Percentiles rank a stretch among this genome's conserved stretches.
These are phyloP conservation scores for Metschnikowia reukaufii DNA, from an alignment of 805 yeast species.

Conservation along the genomic window DNA sequence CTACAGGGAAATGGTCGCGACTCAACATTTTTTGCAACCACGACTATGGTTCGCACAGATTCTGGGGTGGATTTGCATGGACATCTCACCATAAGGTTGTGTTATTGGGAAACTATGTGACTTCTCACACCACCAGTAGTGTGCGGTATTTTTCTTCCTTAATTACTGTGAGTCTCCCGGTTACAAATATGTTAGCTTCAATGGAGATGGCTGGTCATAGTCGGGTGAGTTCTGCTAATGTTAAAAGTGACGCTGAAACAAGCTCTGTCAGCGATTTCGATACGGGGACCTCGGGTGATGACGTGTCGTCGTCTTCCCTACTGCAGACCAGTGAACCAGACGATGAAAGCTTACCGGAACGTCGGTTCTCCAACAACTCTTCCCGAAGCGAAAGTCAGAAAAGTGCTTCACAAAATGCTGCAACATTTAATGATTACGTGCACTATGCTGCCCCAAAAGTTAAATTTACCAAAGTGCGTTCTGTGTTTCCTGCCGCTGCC, in stretches of 20 bases:
- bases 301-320: constrained; percentile 10
- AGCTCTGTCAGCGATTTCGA: constrained; percentile 16
- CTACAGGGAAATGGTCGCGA: constrained; percentile 63
- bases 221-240: constrained; percentile 6
- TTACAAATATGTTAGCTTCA: constrained; percentile 50
- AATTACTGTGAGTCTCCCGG: constrained; percentile 54
- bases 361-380: constrained; percentile 25
- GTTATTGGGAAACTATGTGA: constrained; percentile 54
- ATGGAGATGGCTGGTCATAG: constrained; percentile 37
- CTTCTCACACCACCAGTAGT: constrained; percentile 46
- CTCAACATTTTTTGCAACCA: constrained; percentile 54
- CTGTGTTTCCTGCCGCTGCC: constrained; percentile 75
- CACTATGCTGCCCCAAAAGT: constrained; percentile 73
- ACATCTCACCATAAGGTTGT: constrained; percentile 72
- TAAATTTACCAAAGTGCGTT: constrained; percentile 61
- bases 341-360: constrained; percentile 14
- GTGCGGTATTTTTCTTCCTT: constrained; percentile 49
- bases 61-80: constrained; percentile 74
- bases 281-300: constrained; percentile 16
- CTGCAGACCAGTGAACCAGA: constrained; percentile 17
- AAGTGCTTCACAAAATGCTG: constrained; percentile 19
- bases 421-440: constrained; percentile 66
- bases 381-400: constrained; percentile 21
- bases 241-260: constrained; percentile 7
- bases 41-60: constrained; percentile 53